phyloP scores from a whole-genome alignment of 805 yeast species.

The Kodamaea lidongshanica region DNA sequence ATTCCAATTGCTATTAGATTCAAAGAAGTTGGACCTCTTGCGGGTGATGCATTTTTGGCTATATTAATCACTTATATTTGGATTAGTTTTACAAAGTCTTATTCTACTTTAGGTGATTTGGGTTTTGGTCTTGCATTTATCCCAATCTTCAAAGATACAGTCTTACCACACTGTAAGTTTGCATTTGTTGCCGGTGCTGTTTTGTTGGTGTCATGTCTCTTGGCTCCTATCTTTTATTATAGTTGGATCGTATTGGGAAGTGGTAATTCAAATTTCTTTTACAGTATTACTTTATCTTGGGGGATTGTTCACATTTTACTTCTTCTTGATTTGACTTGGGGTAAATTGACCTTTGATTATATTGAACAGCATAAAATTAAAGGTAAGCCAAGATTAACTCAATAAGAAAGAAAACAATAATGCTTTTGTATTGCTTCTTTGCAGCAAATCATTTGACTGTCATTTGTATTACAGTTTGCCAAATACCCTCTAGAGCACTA shows the following conservation, averaged over 20 bases:
- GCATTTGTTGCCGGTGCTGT: constrained; percentile 44
- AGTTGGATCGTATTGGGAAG: constrained; percentile 92
- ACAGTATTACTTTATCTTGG: constrained; percentile 83
- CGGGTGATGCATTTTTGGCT: constrained; percentile 56
- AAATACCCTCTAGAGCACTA: no score
- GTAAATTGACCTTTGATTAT: constrained; percentile 62
- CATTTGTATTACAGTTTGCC: no score
- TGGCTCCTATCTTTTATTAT: constrained; percentile 86
- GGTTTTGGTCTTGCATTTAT: constrained; percentile 37
- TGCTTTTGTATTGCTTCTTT: neutral
- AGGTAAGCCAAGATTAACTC: constrained; percentile 42
- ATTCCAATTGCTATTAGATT: constrained; percentile 73
- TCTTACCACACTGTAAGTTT: constrained; percentile 41
- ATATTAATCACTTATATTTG: constrained; percentile 36
- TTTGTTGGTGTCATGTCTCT: constrained; percentile 45
- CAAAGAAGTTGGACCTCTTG: constrained; percentile 16
- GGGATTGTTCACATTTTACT: constrained; percentile 63
- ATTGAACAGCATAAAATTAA: constrained; percentile 34
- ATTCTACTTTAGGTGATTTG: constrained; percentile 78
- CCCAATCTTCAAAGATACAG: constrained; percentile 42
- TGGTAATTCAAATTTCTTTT: constrained; percentile 94
- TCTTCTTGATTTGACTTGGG: constrained; percentile 78
- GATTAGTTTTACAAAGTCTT: constrained; percentile 65
- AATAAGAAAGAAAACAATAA: constrained; percentile 14
- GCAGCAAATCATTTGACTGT: no score